A percentile compares a stretch with the other conserved stretches of the same genome.
Conservation (phyloP, 352 stramenopile genomes). For the Pythium brachiatum region DNA sequence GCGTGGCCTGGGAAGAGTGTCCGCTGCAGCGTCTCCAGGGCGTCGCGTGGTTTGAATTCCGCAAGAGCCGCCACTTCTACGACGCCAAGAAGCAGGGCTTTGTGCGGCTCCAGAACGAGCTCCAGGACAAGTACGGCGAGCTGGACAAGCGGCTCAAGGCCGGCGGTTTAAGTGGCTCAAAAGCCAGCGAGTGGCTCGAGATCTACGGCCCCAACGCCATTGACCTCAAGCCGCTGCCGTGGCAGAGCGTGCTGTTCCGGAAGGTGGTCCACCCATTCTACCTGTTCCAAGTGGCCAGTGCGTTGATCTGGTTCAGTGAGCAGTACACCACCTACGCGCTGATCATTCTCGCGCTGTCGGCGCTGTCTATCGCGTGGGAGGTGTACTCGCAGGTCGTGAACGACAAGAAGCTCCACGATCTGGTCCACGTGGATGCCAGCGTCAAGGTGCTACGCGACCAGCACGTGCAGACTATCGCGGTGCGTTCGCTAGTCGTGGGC, state of each 20-base stretch:
- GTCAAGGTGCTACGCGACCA: slow-evolving; percentile 62
- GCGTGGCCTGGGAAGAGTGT: slow-evolving; percentile 47
- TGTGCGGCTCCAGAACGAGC: slow-evolving; percentile 48
- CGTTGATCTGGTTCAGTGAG: slow-evolving; percentile 67
- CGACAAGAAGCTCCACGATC: slow-evolving; percentile 53
- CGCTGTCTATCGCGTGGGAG: slow-evolving; percentile 70
- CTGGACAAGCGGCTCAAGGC: slow-evolving; percentile 28
- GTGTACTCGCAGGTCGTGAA: slow-evolving; percentile 62
- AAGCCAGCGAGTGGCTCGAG: slow-evolving; percentile 34
- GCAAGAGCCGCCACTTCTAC: slow-evolving; percentile 68
- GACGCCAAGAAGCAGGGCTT: slow-evolving; percentile 50
- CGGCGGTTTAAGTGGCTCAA: slow-evolving; percentile 25
- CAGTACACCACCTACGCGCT: slow-evolving; percentile 65
- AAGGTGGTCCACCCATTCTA: slow-evolving; percentile 82
- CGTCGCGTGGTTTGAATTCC: slow-evolving; percentile 62
- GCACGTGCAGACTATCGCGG: slow-evolving; percentile 36
- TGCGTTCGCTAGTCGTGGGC: slow-evolving; percentile 55
- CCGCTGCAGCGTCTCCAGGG: slow-evolving; percentile 26
- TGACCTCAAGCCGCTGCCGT: slow-evolving; percentile 44
- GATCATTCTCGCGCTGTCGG: slow-evolving; percentile 59
- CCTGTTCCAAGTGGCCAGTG: slow-evolving; percentile 69
- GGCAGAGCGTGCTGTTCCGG: slow-evolving; percentile 47
- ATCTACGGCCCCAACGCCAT: slow-evolving; percentile 64
- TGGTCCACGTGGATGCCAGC: slow-evolving; percentile 55
- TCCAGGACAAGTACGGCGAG: slow-evolving; percentile 44